phyloP scores from a whole-genome alignment of 2,329 filamentous ascomycete genomes.

The Simplicillium aogashimaense region DNA sequence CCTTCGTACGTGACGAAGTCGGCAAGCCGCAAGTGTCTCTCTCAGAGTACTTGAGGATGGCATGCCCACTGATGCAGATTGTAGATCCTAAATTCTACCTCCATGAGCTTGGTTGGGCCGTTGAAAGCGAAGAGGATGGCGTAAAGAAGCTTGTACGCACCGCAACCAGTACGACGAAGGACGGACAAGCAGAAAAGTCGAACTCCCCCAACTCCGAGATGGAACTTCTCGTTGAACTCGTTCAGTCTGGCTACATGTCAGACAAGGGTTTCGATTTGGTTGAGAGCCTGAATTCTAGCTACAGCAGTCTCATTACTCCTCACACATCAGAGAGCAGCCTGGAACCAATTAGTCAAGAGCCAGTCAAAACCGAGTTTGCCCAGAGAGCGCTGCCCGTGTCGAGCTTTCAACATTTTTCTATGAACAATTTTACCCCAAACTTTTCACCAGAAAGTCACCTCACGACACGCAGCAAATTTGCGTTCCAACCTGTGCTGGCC shows the following conservation, averaged over 20 bases:
- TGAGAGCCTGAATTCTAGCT: conserved; percentile 11
- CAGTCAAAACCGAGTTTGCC: no score
- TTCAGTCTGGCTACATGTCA: conserved; percentile 16
- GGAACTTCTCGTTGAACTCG: conserved; percentile 14
- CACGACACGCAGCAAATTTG: background rate
- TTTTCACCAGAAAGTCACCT: no score
- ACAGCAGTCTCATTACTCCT: conserved; percentile 16
- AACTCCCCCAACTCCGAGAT: conserved; percentile 17
- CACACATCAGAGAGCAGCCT: background rate
- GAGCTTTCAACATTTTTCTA: conserved; percentile 10
- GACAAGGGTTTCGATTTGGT: conserved; percentile 12
- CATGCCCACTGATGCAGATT: conserved; percentile 35
- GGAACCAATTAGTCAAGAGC: no score
- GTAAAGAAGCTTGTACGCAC: conserved; percentile 8
- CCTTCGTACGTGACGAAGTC: conserved; percentile 37
- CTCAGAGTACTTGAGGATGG: conserved; percentile 33
- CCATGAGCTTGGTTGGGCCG: conserved; percentile 31
- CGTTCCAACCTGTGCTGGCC: background rate
- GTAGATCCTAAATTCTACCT: conserved; percentile 34
- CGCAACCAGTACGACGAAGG: background rate
- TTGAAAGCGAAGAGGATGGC: conserved; percentile 19
- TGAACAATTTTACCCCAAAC: conserved; percentile 8
- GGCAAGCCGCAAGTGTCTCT: conserved; percentile 35
- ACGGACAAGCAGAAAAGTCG: conserved; percentile 1
- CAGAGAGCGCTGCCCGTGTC: conserved; percentile 2